Evolutionary conservation across 148 eudicot genomes (phyloP).

Genomic region (Pharnaceum exiguum): DNA sequence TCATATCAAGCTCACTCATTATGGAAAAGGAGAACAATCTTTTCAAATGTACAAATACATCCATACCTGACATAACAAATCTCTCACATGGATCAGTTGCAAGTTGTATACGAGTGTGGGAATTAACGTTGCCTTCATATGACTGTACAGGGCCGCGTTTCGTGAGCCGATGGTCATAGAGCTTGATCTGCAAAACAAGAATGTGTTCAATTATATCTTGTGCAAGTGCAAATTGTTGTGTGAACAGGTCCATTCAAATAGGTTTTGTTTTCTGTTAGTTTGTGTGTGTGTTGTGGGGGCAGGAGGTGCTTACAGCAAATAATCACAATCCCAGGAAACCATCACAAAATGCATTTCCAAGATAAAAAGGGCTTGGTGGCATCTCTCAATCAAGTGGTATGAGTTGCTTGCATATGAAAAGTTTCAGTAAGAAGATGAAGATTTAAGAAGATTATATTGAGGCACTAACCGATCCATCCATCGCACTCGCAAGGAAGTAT

Average conservation of each 20-base stretch:
- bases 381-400: no score
- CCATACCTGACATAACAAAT: constrained; percentile 60
- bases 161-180: constrained; percentile 80
- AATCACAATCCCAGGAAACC: no score
- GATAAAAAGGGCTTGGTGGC: no score
- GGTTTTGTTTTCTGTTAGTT: no score
- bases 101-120: constrained; percentile 68
- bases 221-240: background rate
- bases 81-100: constrained; percentile 73
- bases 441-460: background rate
- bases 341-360: no score
- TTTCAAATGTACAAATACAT: background rate
- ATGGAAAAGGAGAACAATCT: background rate
- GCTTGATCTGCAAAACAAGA: constrained; percentile 50
- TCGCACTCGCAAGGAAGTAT: constrained; percentile 77
- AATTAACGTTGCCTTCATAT: constrained; percentile 74
- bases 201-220: background rate
- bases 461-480: constrained; percentile 84
- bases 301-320: no score
- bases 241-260: no score
- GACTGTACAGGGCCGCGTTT: constrained; percentile 72
- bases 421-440: background rate
- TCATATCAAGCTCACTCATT: background rate
- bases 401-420: no score
- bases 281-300: no score